Evolutionary conservation across 805 yeast genomes (phyloP), one percentile per base, ranked within the genome.

Genomic region (Yarrowia sp.): DNA sequence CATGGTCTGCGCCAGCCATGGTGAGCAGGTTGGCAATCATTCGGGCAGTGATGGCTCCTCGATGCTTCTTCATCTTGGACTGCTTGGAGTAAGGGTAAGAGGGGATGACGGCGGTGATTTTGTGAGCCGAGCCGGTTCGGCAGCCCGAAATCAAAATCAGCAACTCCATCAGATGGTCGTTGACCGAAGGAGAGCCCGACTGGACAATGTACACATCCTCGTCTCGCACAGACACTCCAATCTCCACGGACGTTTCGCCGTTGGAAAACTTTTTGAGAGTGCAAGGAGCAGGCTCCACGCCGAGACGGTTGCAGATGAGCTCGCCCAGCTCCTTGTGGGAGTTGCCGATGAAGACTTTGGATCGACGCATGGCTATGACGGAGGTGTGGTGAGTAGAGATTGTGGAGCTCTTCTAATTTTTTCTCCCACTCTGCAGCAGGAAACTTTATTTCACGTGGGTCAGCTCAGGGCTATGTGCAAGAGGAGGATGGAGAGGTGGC

Each of bases 1-100:
- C 96, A 77, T 95, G 99, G 77, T 95, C 98, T 26, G 98, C 99
- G 70, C 99, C 99, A 3, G 99, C 98, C 96, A 95, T 96, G 66
- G 92, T 86, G 68, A 95, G 80, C 73, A 95, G 79, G 71, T 95
- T 95, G 67, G 99, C 98, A 74, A 95, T 82, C 98, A 95, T 79
- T 74, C 98, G 85, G 16, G 99, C 99, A 4, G 99, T 93, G 72
- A 95, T 95, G 43, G 99, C 98, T 64, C 99, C 99, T 77, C 99
- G 83, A 75, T 95, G 98, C 76, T 92, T 95, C 80, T 95, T 95
- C 99, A 95, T 95, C 79, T 96, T 95, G 70, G 93, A 86, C 78
- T 95, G 99, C 76, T 93, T 89, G 12, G 98, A 90, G 79, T 95
- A 95, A 35, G 99, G 99, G 75, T 93, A 96, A 77, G 92, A 96